Evolutionary conservation across 345 rosid species (phyloP).

Genomic region (Pugionium dolabratum): DNA sequence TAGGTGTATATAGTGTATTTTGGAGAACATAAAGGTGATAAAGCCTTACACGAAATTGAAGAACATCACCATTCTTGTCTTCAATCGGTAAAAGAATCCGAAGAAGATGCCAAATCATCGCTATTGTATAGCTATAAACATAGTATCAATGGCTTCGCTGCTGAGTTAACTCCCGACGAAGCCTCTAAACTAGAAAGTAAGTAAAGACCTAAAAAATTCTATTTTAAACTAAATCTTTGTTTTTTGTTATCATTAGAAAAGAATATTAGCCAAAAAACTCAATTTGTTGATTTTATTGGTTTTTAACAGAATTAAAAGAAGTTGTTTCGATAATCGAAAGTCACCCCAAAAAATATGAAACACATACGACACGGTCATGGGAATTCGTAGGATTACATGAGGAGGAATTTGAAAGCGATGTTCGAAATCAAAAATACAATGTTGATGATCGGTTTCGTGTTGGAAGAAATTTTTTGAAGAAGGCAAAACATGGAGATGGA

Average conservation of each 20-base stretch:
- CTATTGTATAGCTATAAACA: conserved; percentile 87
- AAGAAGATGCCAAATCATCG: conserved; percentile 66
- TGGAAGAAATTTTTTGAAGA: conserved; percentile 41
- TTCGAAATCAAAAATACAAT: conserved; percentile 1
- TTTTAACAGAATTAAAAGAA: conserved; percentile 53
- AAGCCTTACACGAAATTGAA: conserved; percentile 58
- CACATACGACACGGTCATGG: conserved; percentile 91
- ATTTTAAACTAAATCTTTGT: not conserved
- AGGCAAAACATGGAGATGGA: conserved; percentile 65
- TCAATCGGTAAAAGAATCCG: conserved; percentile 55
- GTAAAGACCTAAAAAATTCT: not conserved
- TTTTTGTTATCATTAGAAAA: not conserved
- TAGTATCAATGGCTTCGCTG: conserved; percentile 84
- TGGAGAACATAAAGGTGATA: conserved; percentile 59
- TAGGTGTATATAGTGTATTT: conserved; percentile 77
- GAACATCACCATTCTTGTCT: conserved; percentile 64
- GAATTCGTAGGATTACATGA: conserved; percentile 68
- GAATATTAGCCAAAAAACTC: not conserved
- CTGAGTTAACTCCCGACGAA: conserved; percentile 60
- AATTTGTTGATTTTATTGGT: not conserved
- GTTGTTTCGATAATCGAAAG: conserved; percentile 59
- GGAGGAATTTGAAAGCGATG: conserved; percentile 32
- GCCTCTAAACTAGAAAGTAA: conserved; percentile 56
- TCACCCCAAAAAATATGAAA: conserved; percentile 51
- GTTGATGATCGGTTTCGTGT: conserved; percentile 38